Base-by-base conservation (phyloP, 768 basidiomycete genomes). In the Mrakia frigida region DNA sequence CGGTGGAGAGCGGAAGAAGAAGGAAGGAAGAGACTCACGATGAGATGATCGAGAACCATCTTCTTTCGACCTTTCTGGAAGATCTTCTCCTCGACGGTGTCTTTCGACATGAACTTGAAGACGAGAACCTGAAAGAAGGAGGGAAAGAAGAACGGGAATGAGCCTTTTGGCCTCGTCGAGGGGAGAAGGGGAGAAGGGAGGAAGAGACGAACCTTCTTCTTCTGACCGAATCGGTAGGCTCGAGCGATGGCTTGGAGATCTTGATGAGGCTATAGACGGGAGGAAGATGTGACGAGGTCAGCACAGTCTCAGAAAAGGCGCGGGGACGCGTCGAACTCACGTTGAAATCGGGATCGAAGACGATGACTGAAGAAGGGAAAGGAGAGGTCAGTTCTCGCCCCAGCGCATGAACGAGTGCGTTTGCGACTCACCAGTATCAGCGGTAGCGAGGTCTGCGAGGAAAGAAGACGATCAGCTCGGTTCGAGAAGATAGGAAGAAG, bases 51-150 rank as follows among this genome's bases (percentile, higher is more conserved):
- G 13, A 98, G 86, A 21, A 93, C 90, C 39, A 98, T 87, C 83
- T 98, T 98, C 86, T 92, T 93, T 85, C 96, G 96, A n/a, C 92
- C 93, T 35, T 90, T 88, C 83, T 93, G 90, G 84, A 96, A 87
- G 80, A 97, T 98, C 63, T 90, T 91, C 81, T 97, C 94, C 87
- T 95, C 93, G 16, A 95, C 93, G 10, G 94, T 93, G 74, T 91
- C 90, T 83, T 96, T 96, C 74, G 93, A 89, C 92, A 98, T 94
- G 33, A 99, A 84, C 82, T 96, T 98, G 86, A 98, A 96, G 35
- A 96, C 94, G 61, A 96, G 86, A 77, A 94, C 77, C 74, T 75
- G 53, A 21, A 23, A 35, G 6, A 7, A 61, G 43, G 43, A 23
- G 28, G 2, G 9, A 39, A 31, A 1, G 37, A 3, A 41, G 21